Percentiles rank a stretch among this genome's conserved stretches.
phyloP scores from a whole-genome alignment of 768 basidiomycete species.

The Leccinum arenicola region DNA sequence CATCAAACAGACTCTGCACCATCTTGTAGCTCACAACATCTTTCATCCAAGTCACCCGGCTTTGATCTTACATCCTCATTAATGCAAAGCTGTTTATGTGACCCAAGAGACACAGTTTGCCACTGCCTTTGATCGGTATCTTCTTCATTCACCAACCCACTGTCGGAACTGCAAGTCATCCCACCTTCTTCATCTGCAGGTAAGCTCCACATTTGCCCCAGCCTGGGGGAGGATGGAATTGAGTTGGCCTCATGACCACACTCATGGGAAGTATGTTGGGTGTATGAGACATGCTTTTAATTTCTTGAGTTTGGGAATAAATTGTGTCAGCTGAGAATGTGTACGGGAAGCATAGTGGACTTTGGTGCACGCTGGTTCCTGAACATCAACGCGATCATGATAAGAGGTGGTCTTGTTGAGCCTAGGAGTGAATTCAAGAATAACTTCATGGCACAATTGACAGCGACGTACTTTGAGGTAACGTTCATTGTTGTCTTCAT shows the following conservation, averaged over 20 bases:
- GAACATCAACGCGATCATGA: constrained; percentile 15
- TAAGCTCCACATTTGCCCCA: constrained; percentile 16
- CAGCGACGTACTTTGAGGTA: constrained; percentile 66
- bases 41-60: constrained; percentile 77
- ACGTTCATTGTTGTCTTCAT: constrained; percentile 52
- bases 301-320: constrained; percentile 79
- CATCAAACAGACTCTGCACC: constrained; percentile 38
- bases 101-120: constrained; percentile 83
- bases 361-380: constrained; percentile 68
- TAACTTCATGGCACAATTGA: not conserved
- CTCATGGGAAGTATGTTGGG: constrained; percentile 13
- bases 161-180: not conserved
- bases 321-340: constrained; percentile 91
- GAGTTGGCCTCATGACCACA: not conserved
- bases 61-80: constrained; percentile 71
- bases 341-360: constrained; percentile 95
- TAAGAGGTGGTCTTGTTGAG: constrained; percentile 9
- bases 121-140: constrained; percentile 27
- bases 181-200: constrained; percentile 21
- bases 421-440: constrained; percentile 12
- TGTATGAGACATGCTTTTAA: constrained; percentile 42
- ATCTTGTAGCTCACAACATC: constrained; percentile 75
- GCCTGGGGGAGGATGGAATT: not conserved
- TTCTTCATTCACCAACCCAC: not conserved
- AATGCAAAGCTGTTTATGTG: constrained; percentile 90